phyloP scores from a whole-genome alignment of 768 basidiomycete species.

The Sporobolomyces phaffii region DNA sequence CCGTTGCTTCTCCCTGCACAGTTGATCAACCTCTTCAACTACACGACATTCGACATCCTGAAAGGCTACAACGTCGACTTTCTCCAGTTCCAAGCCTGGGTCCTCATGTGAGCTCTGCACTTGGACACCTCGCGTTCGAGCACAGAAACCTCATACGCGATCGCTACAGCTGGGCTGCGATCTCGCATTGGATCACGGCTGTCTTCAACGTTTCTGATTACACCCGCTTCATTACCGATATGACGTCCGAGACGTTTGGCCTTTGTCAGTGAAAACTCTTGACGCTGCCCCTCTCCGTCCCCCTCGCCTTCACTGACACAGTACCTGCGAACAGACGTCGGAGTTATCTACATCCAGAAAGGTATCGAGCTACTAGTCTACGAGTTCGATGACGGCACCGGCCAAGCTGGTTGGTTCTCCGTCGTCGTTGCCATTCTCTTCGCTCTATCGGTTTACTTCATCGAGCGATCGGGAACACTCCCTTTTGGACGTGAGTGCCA shows the following conservation, averaged over 20 bases:
- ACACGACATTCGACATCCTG: constrained; percentile 44
- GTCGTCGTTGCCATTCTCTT: constrained; percentile 44
- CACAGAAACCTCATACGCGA: background rate
- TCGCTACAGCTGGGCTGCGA: constrained; percentile 43
- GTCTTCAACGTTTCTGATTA: constrained; percentile 42
- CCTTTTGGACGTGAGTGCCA: constrained; percentile 37
- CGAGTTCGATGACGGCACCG: constrained; percentile 36
- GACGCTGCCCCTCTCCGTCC: too few relatives aligned
- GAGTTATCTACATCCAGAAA: constrained; percentile 43
- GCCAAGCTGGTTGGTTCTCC: constrained; percentile 41
- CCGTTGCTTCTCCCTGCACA: background rate
- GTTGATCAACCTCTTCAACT: constrained; percentile 44
- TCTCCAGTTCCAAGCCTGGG: constrained; percentile 44
- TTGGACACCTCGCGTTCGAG: too few relatives aligned
- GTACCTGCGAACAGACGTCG: constrained; percentile 28
- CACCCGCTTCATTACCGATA: constrained; percentile 44
- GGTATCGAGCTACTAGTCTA: constrained; percentile 42
- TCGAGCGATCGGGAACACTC: constrained; percentile 34
- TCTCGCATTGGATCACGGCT: constrained; percentile 43
- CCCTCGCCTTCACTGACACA: too few relatives aligned
- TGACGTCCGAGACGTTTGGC: constrained; percentile 42
- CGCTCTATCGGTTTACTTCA: constrained; percentile 41
- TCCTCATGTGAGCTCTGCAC: constrained; percentile 34
- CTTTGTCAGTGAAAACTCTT: constrained; percentile 33
- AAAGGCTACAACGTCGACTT: constrained; percentile 37